Evolutionary conservation across 208 protist species (phyloP).

Genomic region (Acanthamoeba triangularis): DNA sequence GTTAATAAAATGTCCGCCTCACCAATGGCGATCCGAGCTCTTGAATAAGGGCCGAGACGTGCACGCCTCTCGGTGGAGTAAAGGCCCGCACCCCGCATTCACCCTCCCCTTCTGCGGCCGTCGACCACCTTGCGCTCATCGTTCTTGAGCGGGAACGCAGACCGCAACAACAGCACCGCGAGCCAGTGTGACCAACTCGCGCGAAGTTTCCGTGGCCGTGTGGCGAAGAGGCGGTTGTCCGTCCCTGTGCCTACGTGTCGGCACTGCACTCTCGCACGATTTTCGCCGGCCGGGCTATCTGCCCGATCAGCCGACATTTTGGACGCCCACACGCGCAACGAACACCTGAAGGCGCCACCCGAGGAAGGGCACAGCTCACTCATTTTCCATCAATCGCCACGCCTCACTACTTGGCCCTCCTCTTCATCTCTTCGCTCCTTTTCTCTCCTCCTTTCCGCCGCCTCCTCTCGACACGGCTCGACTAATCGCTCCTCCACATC

Average conservation of each 20-base stretch:
- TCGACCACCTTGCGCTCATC: too few relatives aligned
- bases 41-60: too few relatives aligned
- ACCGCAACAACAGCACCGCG: too few relatives aligned
- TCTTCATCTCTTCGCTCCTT: not conserved
- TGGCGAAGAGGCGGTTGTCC: not conserved
- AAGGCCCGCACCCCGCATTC: too few relatives aligned
- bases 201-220: conserved; percentile 24
- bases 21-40: too few relatives aligned
- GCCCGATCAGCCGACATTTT: not conserved
- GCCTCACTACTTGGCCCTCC: not conserved
- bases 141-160: too few relatives aligned
- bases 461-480: not conserved
- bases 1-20: too few relatives aligned
- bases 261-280: not conserved
- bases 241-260: not conserved
- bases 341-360: not conserved
- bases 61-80: too few relatives aligned
- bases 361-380: not conserved
- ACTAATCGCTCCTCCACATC: not conserved
- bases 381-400: not conserved
- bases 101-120: too few relatives aligned
- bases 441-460: not conserved
- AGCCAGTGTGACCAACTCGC: not conserved
- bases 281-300: not conserved
- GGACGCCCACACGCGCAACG: not conserved